phyloP scores from a whole-genome alignment of 176 grass and related monocot genomes.

The Tillandsia leiboldiana region DNA sequence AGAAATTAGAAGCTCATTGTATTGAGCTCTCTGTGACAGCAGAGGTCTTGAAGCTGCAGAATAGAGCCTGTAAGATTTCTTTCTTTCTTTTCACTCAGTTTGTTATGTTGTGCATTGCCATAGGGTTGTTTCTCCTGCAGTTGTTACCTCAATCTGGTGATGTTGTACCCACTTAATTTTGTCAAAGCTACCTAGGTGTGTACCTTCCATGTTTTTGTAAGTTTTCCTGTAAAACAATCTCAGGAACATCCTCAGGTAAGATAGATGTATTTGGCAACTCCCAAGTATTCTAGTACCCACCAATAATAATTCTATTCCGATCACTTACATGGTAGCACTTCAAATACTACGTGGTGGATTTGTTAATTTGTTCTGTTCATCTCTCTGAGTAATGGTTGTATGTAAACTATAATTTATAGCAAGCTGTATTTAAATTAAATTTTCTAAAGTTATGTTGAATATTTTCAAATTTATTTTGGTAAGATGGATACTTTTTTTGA shows the following conservation, averaged over 20 bases:
- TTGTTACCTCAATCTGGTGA: slow-evolving; percentile 30
- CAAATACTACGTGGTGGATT: no score
- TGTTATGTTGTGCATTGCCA: slow-evolving; percentile 37
- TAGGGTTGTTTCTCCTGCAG: slow-evolving; percentile 40
- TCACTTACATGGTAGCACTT: no score
- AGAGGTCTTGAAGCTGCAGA: slow-evolving; percentile 49
- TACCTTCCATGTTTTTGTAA: background rate
- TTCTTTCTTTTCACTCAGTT: slow-evolving; percentile 53
- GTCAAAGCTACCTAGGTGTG: background rate
- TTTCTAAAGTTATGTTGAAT: no score
- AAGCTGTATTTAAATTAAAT: no score
- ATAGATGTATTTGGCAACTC: background rate
- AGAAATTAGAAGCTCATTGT: slow-evolving; percentile 37
- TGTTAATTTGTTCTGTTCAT: no score
- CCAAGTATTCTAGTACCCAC: background rate
- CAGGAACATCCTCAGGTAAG: background rate
- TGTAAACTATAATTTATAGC: no score
- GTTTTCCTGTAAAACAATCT: background rate
- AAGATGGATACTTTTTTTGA: no score
- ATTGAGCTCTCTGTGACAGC: slow-evolving; percentile 22
- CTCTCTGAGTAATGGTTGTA: no score
- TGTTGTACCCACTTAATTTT: slow-evolving; percentile 56
- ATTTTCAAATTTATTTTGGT: no score
- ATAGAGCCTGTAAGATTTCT: slow-evolving; percentile 34
- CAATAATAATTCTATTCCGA: no score